phyloP scores from a whole-genome alignment of 306 rosid species.

The Medicago truncatula region DNA sequence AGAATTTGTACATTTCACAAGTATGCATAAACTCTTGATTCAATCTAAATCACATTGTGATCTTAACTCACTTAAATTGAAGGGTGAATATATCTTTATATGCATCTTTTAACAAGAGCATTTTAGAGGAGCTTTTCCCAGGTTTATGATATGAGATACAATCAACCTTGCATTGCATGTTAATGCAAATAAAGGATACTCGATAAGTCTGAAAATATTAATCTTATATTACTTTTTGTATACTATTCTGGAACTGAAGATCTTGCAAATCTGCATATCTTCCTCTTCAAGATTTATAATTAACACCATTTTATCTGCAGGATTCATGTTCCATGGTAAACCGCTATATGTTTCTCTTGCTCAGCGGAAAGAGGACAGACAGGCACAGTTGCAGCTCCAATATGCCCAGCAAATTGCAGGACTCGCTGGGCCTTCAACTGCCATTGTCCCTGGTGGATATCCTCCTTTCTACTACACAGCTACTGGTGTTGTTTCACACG shows the following conservation, averaged over 20 bases:
- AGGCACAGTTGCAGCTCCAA: constrained; percentile 70
- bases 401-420: constrained; percentile 65
- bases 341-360: constrained; percentile 87
- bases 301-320: constrained; percentile 48
- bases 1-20: neutral
- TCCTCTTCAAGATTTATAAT: constrained; percentile 14
- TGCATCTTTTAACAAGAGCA: constrained; percentile 12
- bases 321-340: constrained; percentile 80
- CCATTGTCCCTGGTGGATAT: constrained; percentile 73
- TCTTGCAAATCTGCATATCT: constrained; percentile 23
- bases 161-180: constrained; percentile 8
- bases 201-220: constrained; percentile 22
- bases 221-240: constrained; percentile 5
- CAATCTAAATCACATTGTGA: neutral
- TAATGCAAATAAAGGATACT: constrained; percentile 7
- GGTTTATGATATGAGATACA: constrained; percentile 6
- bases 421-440: constrained; percentile 60
- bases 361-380: constrained; percentile 90
- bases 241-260: constrained; percentile 25
- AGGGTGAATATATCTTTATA: neutral
- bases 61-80: constrained; percentile 27
- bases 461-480: constrained; percentile 73
- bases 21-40: constrained; percentile 23
- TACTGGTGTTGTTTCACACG: constrained; percentile 64
- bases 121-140: constrained; percentile 13